Evolutionary conservation across 2,329 filamentous ascomycete genomes (phyloP), one percentile per base, ranked within the genome.

Genomic region (Fusarium torreyae): DNA sequence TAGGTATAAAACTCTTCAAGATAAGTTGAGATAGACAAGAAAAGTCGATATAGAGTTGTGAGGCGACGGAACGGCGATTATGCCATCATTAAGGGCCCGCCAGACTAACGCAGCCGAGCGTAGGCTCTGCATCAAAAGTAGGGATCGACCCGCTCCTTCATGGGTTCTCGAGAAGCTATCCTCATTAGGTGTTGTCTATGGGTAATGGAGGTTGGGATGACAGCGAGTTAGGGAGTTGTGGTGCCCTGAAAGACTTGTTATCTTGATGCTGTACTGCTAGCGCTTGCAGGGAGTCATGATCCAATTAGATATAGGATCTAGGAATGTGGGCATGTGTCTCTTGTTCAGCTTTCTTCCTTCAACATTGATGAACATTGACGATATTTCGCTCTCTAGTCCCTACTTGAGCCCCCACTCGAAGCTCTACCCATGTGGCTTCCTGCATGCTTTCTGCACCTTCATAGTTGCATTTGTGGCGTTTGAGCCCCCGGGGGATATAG

Each of bases 81-180:
- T 71, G 66, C 70, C 66, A 74, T 74, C 73, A 73, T 68, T 51
- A 44, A 64, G 64, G 69, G 63, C 66, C 73, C 68, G 66, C 69
- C 20, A 26, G 42, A 43, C 73, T 75, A 74, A 74, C 69, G 71
- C 63, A 70, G 62, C 61, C 48, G 54, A 66, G 66, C 46, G 58
- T 65, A 69, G 52, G 54, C 39, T 52, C 57, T 64, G 39, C 22
- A 61, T 57, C 42, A 42, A 60, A 40, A 70, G 57, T 65, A 72
- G 63, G 66, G 66, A 70, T 73, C 66, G 62, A 63, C 71, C 63
- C 69, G 59, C 68, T 61, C 54, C 28, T 43, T 49, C 60, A 53
- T 60, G 58, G 66, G 52, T 51, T 46, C 46, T 57, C 20, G 13
- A 44, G 59, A 54, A 51, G 60, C 42, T 67, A 53, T 69, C 57